Percentiles rank a stretch among this genome's conserved stretches.
phyloP scores from a whole-genome alignment of 345 rosid species.

The Salix purpurea region DNA sequence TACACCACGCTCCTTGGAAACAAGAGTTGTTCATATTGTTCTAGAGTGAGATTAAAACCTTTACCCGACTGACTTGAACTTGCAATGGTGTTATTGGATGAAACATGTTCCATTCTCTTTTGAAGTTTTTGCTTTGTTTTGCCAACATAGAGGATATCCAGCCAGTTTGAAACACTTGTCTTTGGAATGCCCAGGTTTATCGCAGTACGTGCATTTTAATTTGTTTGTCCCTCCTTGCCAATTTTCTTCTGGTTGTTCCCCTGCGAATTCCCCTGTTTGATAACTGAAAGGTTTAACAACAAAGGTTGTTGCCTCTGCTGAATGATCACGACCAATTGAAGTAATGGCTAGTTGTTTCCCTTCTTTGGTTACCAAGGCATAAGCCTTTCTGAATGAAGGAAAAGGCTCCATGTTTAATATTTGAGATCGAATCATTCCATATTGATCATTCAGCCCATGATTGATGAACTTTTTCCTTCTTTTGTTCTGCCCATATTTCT shows the following conservation, averaged over 20 bases:
- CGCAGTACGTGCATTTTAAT: not conserved
- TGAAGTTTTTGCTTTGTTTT: not conserved
- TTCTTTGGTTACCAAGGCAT: too few relatives aligned
- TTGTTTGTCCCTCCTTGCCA: too few relatives aligned
- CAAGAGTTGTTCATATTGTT: not conserved
- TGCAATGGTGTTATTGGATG: not conserved
- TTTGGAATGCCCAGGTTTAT: not conserved
- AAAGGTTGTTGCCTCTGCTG: not conserved
- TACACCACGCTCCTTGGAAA: too few relatives aligned
- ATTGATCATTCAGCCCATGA: not conserved
- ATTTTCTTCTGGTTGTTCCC: not conserved
- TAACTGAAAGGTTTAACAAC: not conserved
- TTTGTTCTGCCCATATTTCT: not conserved
- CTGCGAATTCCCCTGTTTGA: not conserved
- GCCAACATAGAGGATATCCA: not conserved
- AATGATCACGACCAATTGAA: not conserved
- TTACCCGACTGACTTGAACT: not conserved
- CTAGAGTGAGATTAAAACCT: not conserved
- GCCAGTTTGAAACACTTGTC: not conserved
- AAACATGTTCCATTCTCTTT: not conserved
- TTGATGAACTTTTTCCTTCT: not conserved
- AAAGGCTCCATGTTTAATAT: not conserved
- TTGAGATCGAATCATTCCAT: not conserved
- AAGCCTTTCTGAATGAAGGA: not conserved
- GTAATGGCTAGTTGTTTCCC: not conserved